These are phyloP conservation scores for Pythium grandisporangium DNA, from an alignment of 352 stramenopile species.

Conservation along the genomic window DNA sequence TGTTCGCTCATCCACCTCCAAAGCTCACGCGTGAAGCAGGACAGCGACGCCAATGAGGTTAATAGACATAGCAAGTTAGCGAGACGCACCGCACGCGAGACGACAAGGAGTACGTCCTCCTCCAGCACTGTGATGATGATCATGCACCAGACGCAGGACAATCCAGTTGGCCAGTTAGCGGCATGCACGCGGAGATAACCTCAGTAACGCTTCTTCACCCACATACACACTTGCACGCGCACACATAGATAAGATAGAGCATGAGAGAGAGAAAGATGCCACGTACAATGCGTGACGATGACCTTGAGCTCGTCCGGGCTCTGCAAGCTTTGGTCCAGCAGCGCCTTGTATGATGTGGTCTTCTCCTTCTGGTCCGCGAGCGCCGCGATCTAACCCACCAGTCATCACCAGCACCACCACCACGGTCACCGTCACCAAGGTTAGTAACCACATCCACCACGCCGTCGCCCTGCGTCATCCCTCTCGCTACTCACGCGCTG, in stretches of 20 bases:
- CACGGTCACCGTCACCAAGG: too few species aligned
- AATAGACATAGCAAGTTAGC: too few species aligned
- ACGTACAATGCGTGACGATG: slow-evolving; percentile 57
- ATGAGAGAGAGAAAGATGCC: too few species aligned
- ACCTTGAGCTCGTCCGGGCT: slow-evolving; percentile 34
- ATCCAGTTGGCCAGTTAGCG: too few species aligned
- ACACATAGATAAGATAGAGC: too few species aligned
- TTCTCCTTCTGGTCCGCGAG: slow-evolving; percentile 76
- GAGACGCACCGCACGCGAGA: slow-evolving; percentile 57
- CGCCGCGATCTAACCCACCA: slow-evolving; percentile 34
- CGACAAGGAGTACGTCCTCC: slow-evolving; percentile 69
- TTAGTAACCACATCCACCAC: neutral
- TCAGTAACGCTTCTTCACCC: too few species aligned
- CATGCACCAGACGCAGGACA: neutral
- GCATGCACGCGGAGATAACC: too few species aligned
- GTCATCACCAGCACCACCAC: too few species aligned
- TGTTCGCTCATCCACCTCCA: too few species aligned
- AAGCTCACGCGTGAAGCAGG: too few species aligned
- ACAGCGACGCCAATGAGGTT: too few species aligned
- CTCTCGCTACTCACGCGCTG: slow-evolving; percentile 27
- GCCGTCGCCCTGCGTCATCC: neutral
- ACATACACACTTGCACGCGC: too few species aligned
- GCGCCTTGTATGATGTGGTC: slow-evolving; percentile 61
- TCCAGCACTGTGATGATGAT: slow-evolving; percentile 36
- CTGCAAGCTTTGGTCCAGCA: slow-evolving; percentile 40